These are phyloP conservation scores for Metschnikowia kunwiensis DNA, from an alignment of 805 yeast species.

Conservation along the genomic window DNA sequence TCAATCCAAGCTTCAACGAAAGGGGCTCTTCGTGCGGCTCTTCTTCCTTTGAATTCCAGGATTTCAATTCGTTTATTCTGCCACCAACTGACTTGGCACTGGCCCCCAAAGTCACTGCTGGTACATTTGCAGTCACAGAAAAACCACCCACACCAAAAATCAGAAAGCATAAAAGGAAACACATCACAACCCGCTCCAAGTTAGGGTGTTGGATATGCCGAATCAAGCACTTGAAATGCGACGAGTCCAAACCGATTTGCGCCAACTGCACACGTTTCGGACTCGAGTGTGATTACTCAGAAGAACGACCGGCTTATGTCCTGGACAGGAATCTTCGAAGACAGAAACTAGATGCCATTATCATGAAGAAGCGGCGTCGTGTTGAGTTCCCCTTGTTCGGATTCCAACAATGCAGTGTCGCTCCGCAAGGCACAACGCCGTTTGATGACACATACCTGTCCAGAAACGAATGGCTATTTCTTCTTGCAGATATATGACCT, in stretches of 20 bases:
- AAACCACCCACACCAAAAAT: neutral
- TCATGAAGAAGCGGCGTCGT: slow-evolving; percentile 15
- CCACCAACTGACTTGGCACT: neutral
- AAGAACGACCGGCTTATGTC: slow-evolving; percentile 39
- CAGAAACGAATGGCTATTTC: no score
- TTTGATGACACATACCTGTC: no score
- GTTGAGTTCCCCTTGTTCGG: no score
- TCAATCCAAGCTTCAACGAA: slow-evolving; percentile 12
- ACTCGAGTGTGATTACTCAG: slow-evolving; percentile 40
- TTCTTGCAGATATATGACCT: no score
- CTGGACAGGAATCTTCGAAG: slow-evolving; percentile 31
- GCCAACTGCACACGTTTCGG: slow-evolving; percentile 38
- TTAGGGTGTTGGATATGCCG: slow-evolving; percentile 48
- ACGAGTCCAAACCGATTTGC: slow-evolving; percentile 39
- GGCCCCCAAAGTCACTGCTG: no score
- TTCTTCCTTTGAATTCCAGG: neutral
- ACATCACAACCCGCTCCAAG: slow-evolving; percentile 40
- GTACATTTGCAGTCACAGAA: no score
- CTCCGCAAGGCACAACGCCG: no score
- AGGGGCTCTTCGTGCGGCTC: slow-evolving; percentile 11
- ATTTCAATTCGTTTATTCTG: neutral
- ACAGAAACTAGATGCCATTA: slow-evolving; percentile 32
- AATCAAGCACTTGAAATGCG: slow-evolving; percentile 45
- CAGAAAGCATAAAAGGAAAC: slow-evolving; percentile 38
- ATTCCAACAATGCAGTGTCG: no score